Base-by-base conservation (phyloP, 1,284 basidiomycete genomes). In the Austropuccinia psidii region DNA sequence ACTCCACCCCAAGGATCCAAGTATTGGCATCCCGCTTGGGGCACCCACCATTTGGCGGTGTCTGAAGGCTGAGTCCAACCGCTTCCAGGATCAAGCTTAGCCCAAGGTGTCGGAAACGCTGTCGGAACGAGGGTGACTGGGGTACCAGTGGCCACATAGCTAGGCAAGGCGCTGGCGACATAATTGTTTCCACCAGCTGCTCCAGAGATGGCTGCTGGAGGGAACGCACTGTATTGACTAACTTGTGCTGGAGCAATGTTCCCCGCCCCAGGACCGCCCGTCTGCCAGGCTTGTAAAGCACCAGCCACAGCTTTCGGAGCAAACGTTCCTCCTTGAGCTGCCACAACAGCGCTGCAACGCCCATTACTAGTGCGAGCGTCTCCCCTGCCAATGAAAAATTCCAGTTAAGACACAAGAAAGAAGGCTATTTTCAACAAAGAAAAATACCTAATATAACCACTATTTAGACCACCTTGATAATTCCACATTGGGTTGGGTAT, bases 401-500 rank as follows among this genome's bases (percentile, higher is more conserved):
- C 6, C 19, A 13, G 43, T 19, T 9, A 39, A n/a, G 27, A 65
- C 37, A n/a, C 27, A 17, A 33, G 27, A 29, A 43, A 19, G 19
- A 67, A 39, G 11, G 27, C 5, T 37, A 37, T 37, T 4, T 5
- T n/a, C 9, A 9, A 37, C 9, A 37, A 37, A 29, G 15, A 41
- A 1, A 64, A 43, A 21, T 2, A 74, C 72, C 62, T 66, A 21
- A 74, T 74, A n/a, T 74, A 74, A 13, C 62, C 62, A 9, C 66
- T 58, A 13, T 66, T 61, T 24, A 74, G 39, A 2, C 72, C 72
- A 17, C 35, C 24, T 54, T 54, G 39, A 24, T 74, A 74, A 50
- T 60, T 65, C 72, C 72, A 74, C 72, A 74, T 74, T 8, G 72
- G 72, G n/a, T 74, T 74, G 4, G 72, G 72, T 7, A 64, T 27